Evolutionary conservation across 2,329 filamentous ascomycete species (phyloP), one percentile per base, ranked within the genome.

Genomic region (Aspergillus pseudoviridinutans): DNA sequence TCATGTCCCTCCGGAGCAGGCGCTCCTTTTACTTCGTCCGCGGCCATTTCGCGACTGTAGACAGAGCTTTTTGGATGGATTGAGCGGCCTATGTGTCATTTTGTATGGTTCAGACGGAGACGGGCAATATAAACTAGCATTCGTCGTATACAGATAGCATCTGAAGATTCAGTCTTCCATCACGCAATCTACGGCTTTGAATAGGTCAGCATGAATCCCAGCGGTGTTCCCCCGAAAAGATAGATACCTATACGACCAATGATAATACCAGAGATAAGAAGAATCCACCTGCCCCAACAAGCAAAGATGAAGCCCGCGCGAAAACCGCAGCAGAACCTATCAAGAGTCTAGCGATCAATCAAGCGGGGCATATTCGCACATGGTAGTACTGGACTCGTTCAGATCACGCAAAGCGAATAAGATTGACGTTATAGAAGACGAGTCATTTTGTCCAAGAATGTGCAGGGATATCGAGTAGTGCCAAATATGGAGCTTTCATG

Each of bases 341-440:
- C 32, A 35, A 25, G 24, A 25, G 3, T 25, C 24, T 25, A 25
- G 24, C 3, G 24, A 25, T 25, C 24, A 25, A 25, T 25, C 24
- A 25, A 25, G 24, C 24, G 14, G 32, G 5, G 14, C 32, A 14
- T 7, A 47, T 41, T 29, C 14, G 12, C n/a, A 27, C 14, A 4
- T 7, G 22, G 28, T 20, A 14, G 22, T 50, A 38, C 24, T 22
- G 12, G 22, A 24, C 32, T 49, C 10, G 29, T 24, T 24, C 32
- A 24, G 46, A 68, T 65, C 63, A 66, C 65, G 64, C 62, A 59
- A 66, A 50, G n/a, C 24, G 22, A 54, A 57, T 54, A 49, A 49
- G 44, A 55, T 54, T 68, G 65, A 65, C 66, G 67, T 62, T 64
- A 66, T 65, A 38, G 44, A 17, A 44, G 46, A 53, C 63, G 58